These are phyloP conservation scores for Eucalyptus sp. DNA, from an alignment of 345 rosid species.

Conservation along the genomic window DNA sequence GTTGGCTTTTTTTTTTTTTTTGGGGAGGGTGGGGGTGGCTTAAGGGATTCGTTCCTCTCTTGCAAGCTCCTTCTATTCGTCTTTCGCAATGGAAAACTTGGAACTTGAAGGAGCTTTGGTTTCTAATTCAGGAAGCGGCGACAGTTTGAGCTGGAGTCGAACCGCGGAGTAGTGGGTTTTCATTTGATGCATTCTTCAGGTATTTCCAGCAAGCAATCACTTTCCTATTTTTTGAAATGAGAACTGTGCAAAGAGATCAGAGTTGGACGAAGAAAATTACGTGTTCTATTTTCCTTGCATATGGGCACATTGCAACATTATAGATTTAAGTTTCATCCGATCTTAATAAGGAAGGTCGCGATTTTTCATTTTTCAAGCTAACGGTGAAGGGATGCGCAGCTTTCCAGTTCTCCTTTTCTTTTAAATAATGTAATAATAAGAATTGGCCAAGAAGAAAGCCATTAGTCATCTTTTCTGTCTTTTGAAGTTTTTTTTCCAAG, in stretches of 20 bases:
- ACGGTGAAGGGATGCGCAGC: not conserved
- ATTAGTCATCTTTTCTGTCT: too few species aligned
- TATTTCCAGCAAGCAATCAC: not conserved
- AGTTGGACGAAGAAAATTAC: not conserved
- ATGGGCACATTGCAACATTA: not conserved
- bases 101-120: too few species aligned
- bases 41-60: not conserved
- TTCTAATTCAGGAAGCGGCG: too few species aligned
- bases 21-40: rapidly evolving
- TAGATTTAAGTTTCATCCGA: too few species aligned
- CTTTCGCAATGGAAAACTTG: not conserved
- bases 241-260: not conserved
- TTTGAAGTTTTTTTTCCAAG: too few species aligned
- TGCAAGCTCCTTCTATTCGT: not conserved
- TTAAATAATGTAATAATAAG: too few species aligned
- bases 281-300: not conserved
- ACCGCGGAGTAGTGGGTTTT: not conserved
- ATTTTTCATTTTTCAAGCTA: too few species aligned
- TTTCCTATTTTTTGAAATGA: rapidly evolving
- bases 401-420: not conserved
- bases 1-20: too few species aligned
- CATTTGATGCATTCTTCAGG: not conserved
- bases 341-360: too few species aligned
- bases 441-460: too few species aligned
- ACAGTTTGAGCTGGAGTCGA: too few species aligned